phyloP scores from a whole-genome alignment of 768 basidiomycete species.

The Chalciporus sphaerocephalus region DNA sequence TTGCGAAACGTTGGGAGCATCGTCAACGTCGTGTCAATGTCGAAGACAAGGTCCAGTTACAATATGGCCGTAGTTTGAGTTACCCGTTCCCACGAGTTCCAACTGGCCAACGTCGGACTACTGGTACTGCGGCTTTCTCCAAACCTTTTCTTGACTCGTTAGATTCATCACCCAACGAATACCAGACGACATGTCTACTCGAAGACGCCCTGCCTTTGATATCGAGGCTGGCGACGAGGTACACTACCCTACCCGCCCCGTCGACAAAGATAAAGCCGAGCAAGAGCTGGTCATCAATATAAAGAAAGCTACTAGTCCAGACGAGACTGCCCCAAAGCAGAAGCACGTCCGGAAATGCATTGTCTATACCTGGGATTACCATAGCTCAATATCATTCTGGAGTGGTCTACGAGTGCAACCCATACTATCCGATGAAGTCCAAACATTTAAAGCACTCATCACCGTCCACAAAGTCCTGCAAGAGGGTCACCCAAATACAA shows the following conservation, averaged over 20 bases:
- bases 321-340: constrained; percentile 97
- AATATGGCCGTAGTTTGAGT: not conserved
- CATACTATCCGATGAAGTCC: constrained; percentile 93
- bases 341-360: constrained; percentile 99
- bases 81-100: constrained; percentile 18
- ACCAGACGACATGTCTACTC: constrained; percentile 25
- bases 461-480: constrained; percentile 97
- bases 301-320: constrained; percentile 95
- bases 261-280: constrained; percentile 98
- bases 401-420: constrained; percentile 94
- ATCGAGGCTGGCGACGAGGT: constrained; percentile 69
- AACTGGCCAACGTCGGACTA: too few species aligned
- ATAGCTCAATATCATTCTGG: constrained; percentile 97
- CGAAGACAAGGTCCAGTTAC: too few species aligned
- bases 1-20: constrained; percentile 22
- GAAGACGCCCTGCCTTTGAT: constrained; percentile 49
- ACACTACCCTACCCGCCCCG: constrained; percentile 94
- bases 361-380: constrained; percentile 99
- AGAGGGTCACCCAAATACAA: constrained; percentile 91
- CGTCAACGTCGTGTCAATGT: too few species aligned
- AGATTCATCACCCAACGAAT: not conserved
- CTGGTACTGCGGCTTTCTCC: constrained; percentile 9
- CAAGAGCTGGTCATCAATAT: constrained; percentile 90
- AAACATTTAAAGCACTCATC: constrained; percentile 97
- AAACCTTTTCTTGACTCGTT: constrained; percentile 1